Evolutionary conservation across 2,329 filamentous ascomycete genomes (phyloP), one percentile per base, ranked within the genome.

Genomic region (Sarocladium kiliense): DNA sequence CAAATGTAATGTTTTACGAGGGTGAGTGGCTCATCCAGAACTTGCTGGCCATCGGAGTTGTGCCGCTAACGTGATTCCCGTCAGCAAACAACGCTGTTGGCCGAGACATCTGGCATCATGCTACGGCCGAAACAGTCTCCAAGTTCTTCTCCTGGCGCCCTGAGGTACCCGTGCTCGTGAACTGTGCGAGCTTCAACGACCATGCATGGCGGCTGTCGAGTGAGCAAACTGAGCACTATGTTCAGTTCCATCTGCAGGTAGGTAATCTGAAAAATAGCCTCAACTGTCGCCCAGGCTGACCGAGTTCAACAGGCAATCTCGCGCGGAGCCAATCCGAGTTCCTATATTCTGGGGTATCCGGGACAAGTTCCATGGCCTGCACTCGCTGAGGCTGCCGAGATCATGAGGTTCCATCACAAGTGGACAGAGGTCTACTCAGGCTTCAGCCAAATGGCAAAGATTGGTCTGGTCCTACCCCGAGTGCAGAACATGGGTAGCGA

Each of bases 261-360:
- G 18, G 36, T 39, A 16, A 9, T 39, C 36, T n/a, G n/a, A n/a
- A n/a, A n/a, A n/a, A n/a, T n/a, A n/a, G n/a, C n/a, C n/a, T n/a
- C n/a, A n/a, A n/a, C n/a, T n/a, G n/a, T n/a, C n/a, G n/a, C n/a
- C n/a, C n/a, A n/a, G n/a, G n/a, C n/a, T n/a, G n/a, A n/a, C n/a
- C n/a, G n/a, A n/a, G n/a, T n/a, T n/a, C n/a, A 39, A 19, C 36
- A 39, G 36, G 54, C 55, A 26, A 59, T 60, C 10, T 41, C 59
- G 11, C 54, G 57, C 19, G 59, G 57, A 12, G 59, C 55, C 4
- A 58, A 59, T 47, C 59, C 59, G 2, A 58, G 56, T 9, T 58
- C 59, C 10, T 61, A 61, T 47, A 61, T 61, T 41, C 58, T 61
- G 34, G 59, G 59, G 7, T 37, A 55, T 14, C 58, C 59, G 11